These are phyloP conservation scores for Microbotryomycetes sp. DNA, from an alignment of 1,284 basidiomycete genomes.

Conservation along the genomic window DNA sequence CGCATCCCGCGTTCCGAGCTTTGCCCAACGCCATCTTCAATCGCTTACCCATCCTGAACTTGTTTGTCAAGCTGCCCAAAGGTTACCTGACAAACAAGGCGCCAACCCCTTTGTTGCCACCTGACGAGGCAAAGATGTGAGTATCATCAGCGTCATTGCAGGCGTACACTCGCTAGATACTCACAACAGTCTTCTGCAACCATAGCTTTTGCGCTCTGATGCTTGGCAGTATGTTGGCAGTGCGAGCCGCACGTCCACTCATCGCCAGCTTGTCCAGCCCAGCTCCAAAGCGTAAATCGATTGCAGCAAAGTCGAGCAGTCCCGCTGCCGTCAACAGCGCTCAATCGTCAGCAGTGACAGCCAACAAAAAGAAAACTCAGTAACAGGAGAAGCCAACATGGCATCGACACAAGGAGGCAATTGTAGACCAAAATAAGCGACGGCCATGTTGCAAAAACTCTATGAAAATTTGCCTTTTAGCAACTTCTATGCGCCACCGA, in stretches of 20 bases:
- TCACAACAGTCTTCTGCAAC: background rate
- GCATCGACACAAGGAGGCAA: too few species aligned
- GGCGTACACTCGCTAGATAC: background rate
- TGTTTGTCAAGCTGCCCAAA: conserved; percentile 25
- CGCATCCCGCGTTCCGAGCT: conserved; percentile 31
- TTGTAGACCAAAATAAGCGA: too few species aligned
- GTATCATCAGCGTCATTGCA: too few species aligned
- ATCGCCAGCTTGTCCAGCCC: background rate
- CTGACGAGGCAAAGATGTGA: conserved; percentile 31
- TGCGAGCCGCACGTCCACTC: background rate
- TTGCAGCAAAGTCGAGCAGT: background rate
- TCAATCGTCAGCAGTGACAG: background rate
- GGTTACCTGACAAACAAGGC: conserved; percentile 16
- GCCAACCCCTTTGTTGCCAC: conserved; percentile 10
- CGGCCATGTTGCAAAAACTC: too few species aligned
- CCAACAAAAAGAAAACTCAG: conserved; percentile 21
- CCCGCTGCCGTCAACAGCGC: background rate
- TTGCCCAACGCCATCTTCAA: conserved; percentile 18
- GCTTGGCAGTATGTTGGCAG: conserved; percentile 22
- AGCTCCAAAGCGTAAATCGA: background rate
- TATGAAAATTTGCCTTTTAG: too few species aligned
- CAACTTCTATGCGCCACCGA: too few species aligned
- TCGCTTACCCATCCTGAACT: conserved; percentile 13
- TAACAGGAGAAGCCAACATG: background rate
- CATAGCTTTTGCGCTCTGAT: conserved; percentile 28